Base-by-base conservation (phyloP, 2,329 filamentous ascomycete genomes). In the Coleophoma crateriformis region DNA sequence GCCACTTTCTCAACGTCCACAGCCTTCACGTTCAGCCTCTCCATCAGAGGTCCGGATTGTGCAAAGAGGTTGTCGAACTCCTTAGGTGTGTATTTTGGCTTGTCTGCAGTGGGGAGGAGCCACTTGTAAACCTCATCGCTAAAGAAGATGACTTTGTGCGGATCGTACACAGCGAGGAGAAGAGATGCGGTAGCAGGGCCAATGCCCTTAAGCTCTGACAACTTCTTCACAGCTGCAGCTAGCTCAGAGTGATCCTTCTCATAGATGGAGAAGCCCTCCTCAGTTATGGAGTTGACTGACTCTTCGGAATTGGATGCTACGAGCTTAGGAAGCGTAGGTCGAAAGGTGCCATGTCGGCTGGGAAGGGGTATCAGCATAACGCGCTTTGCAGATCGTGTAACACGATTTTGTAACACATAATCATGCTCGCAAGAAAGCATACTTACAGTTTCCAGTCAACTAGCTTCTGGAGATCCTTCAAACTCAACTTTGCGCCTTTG, bases 171-270 rank as follows among this genome's bases (percentile, higher is more conserved):
- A 4, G 84, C 78, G 3, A 94, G 74, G 1, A 92, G 68, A 33
- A 94, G 76, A 1, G 86, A 88, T 0, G 87, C 88, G 1, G 88
- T 92, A 7, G 88, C 88, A 1, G 88, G 87, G 0, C 88, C 88
- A 53, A 95, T 81, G 33, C 88, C 88, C 54, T 75, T 84, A n/a
- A 94, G 71, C 49, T 73, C 73, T 1, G 73, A 74, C 11, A 91
- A 71, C 1, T 68, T 67, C 3, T 73, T 72, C 7, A 88, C 62
- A 3, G 81, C 74, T 7, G 68, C 64, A 2, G 67, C 48, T 46
- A 62, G 57, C 33, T 63, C 59, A 5, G 70, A 63, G 5, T 65
- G 54, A 33, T 69, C 61, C 10, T 61, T 53, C 49, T 66, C 64
- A 58, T 82, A 79, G 27, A 62, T 49, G 4, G 63, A 59, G 50